Percentiles rank a stretch among this genome's conserved stretches.
phyloP scores from a whole-genome alignment of 1,284 basidiomycete species.

The Leccinum pachyderme region DNA sequence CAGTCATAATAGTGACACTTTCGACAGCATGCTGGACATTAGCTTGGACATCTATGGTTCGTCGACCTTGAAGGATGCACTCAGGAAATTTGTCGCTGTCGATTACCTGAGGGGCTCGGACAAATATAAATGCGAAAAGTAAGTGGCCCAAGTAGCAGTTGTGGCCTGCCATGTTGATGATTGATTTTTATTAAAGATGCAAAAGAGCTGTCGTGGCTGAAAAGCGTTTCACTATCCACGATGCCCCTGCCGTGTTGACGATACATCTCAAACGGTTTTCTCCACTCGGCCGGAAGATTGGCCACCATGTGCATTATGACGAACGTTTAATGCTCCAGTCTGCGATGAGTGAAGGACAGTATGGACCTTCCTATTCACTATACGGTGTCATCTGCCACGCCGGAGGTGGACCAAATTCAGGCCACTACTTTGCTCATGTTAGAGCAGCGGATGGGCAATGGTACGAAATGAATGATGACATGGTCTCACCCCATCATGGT shows the following conservation, averaged over 20 bases:
- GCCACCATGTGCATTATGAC: constrained; percentile 75
- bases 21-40: constrained; percentile 92
- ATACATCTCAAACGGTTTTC: constrained; percentile 98
- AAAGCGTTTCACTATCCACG: constrained; percentile 85
- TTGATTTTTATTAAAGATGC: constrained; percentile 54
- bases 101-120: constrained; percentile 88
- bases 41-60: constrained; percentile 82
- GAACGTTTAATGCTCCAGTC: constrained; percentile 75
- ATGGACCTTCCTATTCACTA: constrained; percentile 80
- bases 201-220: constrained; percentile 85
- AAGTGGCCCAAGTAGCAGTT: constrained; percentile 33
- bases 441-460: constrained; percentile 72
- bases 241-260: constrained; percentile 89
- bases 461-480: constrained; percentile 95
- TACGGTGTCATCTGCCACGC: constrained; percentile 95
- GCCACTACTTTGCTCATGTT: constrained; percentile 93
- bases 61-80: constrained; percentile 67
- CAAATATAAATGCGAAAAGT: constrained; percentile 99
- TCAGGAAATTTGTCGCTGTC: constrained; percentile 80
- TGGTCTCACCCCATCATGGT: constrained; percentile 47
- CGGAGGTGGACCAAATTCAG: constrained; percentile 90
- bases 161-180: not conserved
- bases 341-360: constrained; percentile 81
- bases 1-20: constrained; percentile 90
- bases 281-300: constrained; percentile 85